Percentiles rank a stretch among this genome's conserved stretches.
Evolutionary conservation across 441 rosid genomes (phyloP).

Genomic region (Raphanus hybrid): DNA sequence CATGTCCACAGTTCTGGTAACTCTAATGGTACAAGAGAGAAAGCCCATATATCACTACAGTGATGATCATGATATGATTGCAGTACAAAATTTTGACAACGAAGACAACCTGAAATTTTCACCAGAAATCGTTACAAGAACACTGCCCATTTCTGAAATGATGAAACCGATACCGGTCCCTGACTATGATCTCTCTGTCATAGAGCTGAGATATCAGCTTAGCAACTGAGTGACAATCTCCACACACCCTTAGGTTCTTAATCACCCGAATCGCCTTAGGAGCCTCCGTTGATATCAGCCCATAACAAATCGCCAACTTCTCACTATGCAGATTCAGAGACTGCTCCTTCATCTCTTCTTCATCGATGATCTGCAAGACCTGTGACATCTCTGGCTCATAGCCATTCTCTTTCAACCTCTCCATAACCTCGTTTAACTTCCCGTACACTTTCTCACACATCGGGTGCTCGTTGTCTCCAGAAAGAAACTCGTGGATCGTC

Average conservation of each 20-base stretch:
- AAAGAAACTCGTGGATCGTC: conserved; percentile 64
- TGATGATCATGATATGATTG: conserved; percentile 9
- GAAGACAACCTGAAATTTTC: conserved; percentile 21
- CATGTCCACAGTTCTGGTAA: conserved; percentile 11
- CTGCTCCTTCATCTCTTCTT: conserved; percentile 68
- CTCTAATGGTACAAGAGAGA: neutral
- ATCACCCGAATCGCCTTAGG: conserved; percentile 62
- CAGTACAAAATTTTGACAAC: conserved; percentile 10
- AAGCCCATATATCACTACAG: neutral
- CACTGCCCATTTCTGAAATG: conserved; percentile 70
- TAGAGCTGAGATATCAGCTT: conserved; percentile 67
- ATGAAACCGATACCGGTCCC: conserved; percentile 74
- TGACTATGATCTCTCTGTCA: conserved; percentile 60
- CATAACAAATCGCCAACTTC: conserved; percentile 77
- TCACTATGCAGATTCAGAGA: conserved; percentile 74
- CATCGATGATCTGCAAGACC: conserved; percentile 67
- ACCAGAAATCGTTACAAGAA: conserved; percentile 84
- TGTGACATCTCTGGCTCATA: conserved; percentile 63
- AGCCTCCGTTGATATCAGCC: conserved; percentile 54
- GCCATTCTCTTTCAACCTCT: conserved; percentile 53
- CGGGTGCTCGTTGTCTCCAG: conserved; percentile 63
- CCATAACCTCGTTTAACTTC: conserved; percentile 61
- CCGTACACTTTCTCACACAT: conserved; percentile 54
- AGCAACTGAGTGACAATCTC: conserved; percentile 74
- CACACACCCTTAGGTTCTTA: conserved; percentile 76